phyloP scores from a whole-genome alignment of 2,329 filamentous ascomycete genomes.

The Exophiala lecanii-corni region DNA sequence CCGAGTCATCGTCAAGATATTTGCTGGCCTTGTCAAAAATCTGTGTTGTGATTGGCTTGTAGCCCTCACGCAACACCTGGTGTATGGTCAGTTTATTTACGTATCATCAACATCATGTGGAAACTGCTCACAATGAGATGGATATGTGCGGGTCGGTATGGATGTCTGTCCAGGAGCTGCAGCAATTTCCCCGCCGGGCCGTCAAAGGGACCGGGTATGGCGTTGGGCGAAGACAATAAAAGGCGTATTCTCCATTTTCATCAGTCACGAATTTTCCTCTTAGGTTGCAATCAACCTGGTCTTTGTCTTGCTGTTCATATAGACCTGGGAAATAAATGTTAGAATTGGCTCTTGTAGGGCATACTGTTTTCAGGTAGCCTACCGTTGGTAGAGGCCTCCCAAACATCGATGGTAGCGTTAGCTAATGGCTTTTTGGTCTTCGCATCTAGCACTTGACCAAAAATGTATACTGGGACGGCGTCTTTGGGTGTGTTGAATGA shows the following conservation, averaged over 20 bases:
- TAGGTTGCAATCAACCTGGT: conserved; percentile 68
- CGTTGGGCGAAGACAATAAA: conserved; percentile 59
- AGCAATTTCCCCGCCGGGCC: conserved; percentile 56
- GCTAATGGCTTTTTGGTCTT: conserved; percentile 60
- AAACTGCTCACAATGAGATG: conserved; percentile 52
- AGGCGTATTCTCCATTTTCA: conserved; percentile 57
- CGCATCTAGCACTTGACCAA: conserved; percentile 57
- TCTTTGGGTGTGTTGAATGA: conserved; percentile 46
- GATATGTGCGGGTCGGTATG: conserved; percentile 60
- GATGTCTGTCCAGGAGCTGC: conserved; percentile 56
- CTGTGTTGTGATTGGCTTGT: conserved; percentile 69
- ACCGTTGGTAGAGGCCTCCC: conserved; percentile 73
- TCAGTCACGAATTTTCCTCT: conserved; percentile 68
- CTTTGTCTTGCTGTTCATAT: conserved; percentile 69
- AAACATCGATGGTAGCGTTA: conserved; percentile 66
- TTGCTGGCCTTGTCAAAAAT: conserved; percentile 66
- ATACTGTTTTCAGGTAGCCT: conserved; percentile 18
- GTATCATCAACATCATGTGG: conserved; percentile 2
- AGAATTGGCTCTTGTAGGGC: background rate
- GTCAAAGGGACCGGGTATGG: conserved; percentile 54
- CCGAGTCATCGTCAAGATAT: conserved; percentile 56
- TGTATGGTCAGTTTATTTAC: conserved; percentile 2
- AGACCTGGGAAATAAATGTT: conserved; percentile 33
- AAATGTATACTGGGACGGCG: conserved; percentile 58
- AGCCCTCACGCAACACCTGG: conserved; percentile 52